Conservation (phyloP, 768 basidiomycete genomes). For the Amanita fuliginea region DNA sequence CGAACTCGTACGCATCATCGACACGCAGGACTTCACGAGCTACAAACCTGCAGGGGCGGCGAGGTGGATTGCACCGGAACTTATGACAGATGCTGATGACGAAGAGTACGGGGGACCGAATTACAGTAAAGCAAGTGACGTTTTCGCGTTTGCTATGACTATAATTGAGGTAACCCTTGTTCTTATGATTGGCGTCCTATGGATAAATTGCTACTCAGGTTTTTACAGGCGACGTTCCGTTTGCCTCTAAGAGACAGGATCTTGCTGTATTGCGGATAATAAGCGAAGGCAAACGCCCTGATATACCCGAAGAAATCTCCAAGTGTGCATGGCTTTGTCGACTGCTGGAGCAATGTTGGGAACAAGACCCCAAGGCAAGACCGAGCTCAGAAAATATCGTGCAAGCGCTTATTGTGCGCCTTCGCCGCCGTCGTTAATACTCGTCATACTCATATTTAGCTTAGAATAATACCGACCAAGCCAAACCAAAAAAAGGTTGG, state of each 20-base stretch:
- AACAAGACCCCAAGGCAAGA: background rate
- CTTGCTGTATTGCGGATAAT: background rate
- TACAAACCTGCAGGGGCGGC: constrained; percentile 14
- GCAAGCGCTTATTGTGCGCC: background rate
- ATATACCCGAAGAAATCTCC: background rate
- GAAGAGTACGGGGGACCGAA: background rate
- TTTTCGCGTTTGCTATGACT: constrained; percentile 19
- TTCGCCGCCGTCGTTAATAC: background rate
- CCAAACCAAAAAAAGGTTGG: background rate
- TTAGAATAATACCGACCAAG: background rate
- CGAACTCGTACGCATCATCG: constrained; percentile 15
- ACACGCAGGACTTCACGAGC: constrained; percentile 13
- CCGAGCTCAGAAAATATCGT: background rate
- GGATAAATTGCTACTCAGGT: background rate
- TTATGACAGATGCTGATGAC: constrained; percentile 12
- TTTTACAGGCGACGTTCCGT: background rate
- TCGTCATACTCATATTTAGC: background rate
- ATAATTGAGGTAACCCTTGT: constrained; percentile 15
- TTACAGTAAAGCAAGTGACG: constrained; percentile 12
- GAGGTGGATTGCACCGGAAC: constrained; percentile 23
- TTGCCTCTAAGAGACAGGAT: background rate
- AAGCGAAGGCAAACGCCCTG: background rate
- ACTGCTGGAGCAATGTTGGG: background rate
- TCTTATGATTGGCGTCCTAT: background rate
- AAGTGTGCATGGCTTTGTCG: background rate